Conservation (phyloP, 73 alveolate genomes). For the Symbiodinium pilosum region DNA sequence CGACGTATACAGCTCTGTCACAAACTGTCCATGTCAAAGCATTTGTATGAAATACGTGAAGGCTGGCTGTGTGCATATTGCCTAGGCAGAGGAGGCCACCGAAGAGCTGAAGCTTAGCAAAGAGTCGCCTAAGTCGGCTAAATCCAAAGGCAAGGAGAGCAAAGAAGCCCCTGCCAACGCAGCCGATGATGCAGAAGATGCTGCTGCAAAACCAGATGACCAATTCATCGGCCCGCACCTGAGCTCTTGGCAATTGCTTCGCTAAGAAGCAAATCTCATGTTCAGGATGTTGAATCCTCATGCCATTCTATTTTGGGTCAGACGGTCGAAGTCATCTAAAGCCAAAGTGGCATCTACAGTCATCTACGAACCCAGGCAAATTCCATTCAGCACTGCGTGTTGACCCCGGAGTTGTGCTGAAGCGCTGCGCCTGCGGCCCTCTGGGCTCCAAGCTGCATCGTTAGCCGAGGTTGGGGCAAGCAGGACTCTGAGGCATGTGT, state of each 20-base stretch:
- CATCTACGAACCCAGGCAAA: conserved; percentile 35
- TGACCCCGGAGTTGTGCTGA: not conserved
- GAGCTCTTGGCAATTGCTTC: not conserved
- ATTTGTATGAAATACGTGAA: too few relatives aligned
- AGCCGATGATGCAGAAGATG: not conserved
- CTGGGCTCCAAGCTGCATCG: not conserved
- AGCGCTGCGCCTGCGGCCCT: not conserved
- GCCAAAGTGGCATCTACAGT: too few relatives aligned
- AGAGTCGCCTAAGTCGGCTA: not conserved
- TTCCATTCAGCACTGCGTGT: conserved; percentile 40
- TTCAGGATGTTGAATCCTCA: too few relatives aligned
- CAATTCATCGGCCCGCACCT: conserved; percentile 43
- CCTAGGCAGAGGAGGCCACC: not conserved
- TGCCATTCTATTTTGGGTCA: too few relatives aligned
- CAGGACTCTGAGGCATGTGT: conserved; percentile 18
- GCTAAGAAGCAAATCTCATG: too few relatives aligned
- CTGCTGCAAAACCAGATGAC: not conserved
- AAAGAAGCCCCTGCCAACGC: not conserved
- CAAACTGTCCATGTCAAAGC: not conserved
- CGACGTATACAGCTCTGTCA: too few relatives aligned
- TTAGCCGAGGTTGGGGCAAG: conserved; percentile 64
- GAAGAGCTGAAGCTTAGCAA: not conserved
- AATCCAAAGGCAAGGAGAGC: not conserved
- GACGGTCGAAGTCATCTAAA: too few relatives aligned
- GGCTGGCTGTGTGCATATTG: too few relatives aligned